A percentile compares a stretch with the other conserved stretches of the same genome.
These are phyloP conservation scores for Epichloe hybrida DNA, from an alignment of 2,329 filamentous ascomycete species.

Conservation along the genomic window DNA sequence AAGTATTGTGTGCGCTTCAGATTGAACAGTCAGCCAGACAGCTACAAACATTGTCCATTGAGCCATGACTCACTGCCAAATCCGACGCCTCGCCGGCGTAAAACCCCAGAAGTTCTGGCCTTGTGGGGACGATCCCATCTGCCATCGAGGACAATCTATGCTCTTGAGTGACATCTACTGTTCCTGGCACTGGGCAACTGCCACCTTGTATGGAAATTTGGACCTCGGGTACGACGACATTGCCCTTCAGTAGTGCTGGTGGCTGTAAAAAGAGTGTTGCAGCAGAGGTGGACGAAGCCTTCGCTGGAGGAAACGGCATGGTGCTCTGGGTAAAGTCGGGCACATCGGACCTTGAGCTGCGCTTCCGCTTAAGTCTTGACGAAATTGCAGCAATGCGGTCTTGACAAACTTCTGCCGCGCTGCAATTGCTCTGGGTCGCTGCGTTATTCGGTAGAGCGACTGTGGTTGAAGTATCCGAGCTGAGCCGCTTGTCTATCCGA, in stretches of 20 bases:
- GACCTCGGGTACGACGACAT: background rate
- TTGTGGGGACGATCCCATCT: conserved; percentile 19
- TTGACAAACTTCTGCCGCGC: background rate
- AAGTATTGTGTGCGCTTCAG: conserved; percentile 27
- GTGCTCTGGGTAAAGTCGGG: conserved; percentile 21
- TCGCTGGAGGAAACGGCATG: conserved; percentile 14
- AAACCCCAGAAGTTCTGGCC: conserved; percentile 26
- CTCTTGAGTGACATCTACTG: conserved; percentile 18
- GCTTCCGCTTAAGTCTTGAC: conserved; percentile 17
- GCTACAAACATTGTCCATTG: background rate
- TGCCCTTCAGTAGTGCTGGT: background rate
- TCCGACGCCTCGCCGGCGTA: conserved; percentile 20
- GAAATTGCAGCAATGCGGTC: background rate
- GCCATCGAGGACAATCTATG: conserved; percentile 21
- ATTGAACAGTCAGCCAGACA: background rate
- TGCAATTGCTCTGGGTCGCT: no score
- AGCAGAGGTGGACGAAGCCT: background rate
- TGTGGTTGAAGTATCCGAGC: background rate
- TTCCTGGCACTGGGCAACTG: conserved; percentile 6
- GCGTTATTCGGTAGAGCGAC: background rate
- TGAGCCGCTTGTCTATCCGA: background rate
- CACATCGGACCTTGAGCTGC: conserved; percentile 6
- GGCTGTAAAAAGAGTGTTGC: background rate
- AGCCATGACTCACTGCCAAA: conserved; percentile 17
- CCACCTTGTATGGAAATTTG: conserved; percentile 2